Evolutionary conservation across 768 basidiomycete species (phyloP).

Genomic region (Lactifluus echinatus): DNA sequence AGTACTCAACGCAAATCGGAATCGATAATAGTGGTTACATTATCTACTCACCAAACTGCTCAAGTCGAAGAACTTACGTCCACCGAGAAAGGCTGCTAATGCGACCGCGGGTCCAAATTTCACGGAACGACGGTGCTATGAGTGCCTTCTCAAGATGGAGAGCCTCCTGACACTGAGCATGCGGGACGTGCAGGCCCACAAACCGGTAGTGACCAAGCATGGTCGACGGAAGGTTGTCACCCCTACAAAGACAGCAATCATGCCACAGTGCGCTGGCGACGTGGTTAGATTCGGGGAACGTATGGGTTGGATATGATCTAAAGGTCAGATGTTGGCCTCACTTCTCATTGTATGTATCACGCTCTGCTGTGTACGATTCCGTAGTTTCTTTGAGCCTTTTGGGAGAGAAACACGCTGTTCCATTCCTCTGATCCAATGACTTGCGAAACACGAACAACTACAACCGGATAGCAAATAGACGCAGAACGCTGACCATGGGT

Average conservation of each 20-base stretch:
- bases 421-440: background rate
- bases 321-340: background rate
- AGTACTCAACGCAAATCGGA: background rate
- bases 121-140: constrained; percentile 61
- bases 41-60: constrained; percentile 73
- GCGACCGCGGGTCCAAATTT: constrained; percentile 30
- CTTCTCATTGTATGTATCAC: background rate
- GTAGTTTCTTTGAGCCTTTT: background rate
- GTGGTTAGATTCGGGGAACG: constrained; percentile 52
- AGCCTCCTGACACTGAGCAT: constrained; percentile 43
- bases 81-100: constrained; percentile 26
- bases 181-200: constrained; percentile 29
- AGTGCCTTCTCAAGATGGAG: constrained; percentile 61
- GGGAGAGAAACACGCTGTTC: background rate
- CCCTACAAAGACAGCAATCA: constrained; percentile 20
- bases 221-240: constrained; percentile 31
- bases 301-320: constrained; percentile 48
- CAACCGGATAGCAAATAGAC: background rate
- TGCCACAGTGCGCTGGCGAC: constrained; percentile 41
- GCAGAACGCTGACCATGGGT: background rate
- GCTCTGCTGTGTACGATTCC: background rate
- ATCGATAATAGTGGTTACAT: constrained; percentile 70
- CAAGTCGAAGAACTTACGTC: constrained; percentile 54
- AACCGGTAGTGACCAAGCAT: constrained; percentile 28
- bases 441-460: background rate